A percentile compares a stretch with the other conserved stretches of the same genome.
phyloP scores from a whole-genome alignment of 148 eudicot species.

The Camellia lanceoleosa region DNA sequence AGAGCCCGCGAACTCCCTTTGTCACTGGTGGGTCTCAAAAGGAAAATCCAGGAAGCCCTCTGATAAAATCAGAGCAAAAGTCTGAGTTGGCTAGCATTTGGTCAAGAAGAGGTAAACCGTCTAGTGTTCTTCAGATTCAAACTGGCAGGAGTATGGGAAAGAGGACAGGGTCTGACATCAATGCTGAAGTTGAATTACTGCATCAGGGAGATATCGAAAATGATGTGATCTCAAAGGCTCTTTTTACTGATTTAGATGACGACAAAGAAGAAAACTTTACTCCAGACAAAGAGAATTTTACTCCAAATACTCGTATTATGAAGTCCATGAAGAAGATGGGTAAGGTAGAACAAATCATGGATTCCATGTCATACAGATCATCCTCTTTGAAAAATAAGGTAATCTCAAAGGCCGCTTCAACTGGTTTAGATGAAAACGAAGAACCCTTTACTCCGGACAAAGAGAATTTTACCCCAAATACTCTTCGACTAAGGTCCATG shows the following conservation, averaged over 20 bases:
- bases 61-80: conserved; percentile 29
- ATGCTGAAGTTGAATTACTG: conserved; percentile 5
- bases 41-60: conserved; percentile 26
- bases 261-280: conserved; percentile 34
- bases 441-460: conserved; percentile 44
- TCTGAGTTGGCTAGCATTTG: conserved; percentile 40
- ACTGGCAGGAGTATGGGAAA: conserved; percentile 29
- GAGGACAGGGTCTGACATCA: conserved; percentile 1
- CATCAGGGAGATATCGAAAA: conserved; percentile 21
- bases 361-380: conserved; percentile 26
- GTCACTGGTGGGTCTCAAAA: conserved; percentile 5
- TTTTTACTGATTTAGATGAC: conserved; percentile 17
- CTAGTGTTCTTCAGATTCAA: conserved; percentile 35
- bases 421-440: conserved; percentile 21
- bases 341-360: conserved; percentile 30
- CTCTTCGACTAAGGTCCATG: conserved; percentile 30
- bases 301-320: conserved; percentile 31
- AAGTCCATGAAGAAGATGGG: conserved; percentile 46
- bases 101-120: conserved; percentile 57
- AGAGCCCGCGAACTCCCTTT: not conserved
- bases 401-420: conserved; percentile 16
- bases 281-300: conserved; percentile 43
- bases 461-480: conserved; percentile 40
- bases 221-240: conserved; percentile 11
- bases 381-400: conserved; percentile 31